Percentiles rank a stretch among this genome's conserved stretches.
Conservation (phyloP, 148 eudicot species). For the Gaultheria prostrata region DNA sequence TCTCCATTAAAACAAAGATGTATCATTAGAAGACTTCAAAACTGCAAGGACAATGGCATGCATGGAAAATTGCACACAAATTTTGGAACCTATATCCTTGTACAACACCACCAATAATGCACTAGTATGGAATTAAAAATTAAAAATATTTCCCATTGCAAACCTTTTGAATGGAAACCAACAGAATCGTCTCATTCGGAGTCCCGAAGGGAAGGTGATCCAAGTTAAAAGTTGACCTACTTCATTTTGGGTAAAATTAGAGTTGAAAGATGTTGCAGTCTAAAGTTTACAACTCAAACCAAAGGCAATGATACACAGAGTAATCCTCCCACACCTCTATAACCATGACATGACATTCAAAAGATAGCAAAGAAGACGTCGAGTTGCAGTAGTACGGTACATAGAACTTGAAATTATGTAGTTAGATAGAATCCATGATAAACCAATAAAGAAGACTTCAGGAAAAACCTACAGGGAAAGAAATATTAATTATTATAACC, state of each 20-base stretch:
- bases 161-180: background rate
- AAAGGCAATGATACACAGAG: background rate
- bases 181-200: background rate
- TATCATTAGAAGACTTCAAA: slow-evolving; percentile 1
- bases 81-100: background rate
- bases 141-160: background rate
- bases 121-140: background rate
- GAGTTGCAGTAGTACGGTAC: background rate
- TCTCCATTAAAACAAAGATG: background rate
- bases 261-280: background rate
- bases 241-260: background rate
- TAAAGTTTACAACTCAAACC: background rate
- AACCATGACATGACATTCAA: background rate
- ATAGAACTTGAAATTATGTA: background rate
- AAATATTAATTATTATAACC: background rate
- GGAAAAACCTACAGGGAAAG: background rate
- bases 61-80: background rate
- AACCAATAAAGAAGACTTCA: background rate
- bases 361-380: slow-evolving; percentile 9
- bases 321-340: background rate
- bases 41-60: background rate
- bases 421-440: background rate
- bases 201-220: background rate
- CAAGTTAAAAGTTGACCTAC: background rate
- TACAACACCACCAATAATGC: background rate